A percentile compares a stretch with the other conserved stretches of the same genome.
phyloP scores from a whole-genome alignment of 2,329 filamentous ascomycete species.

The Fusarium pininemorale region DNA sequence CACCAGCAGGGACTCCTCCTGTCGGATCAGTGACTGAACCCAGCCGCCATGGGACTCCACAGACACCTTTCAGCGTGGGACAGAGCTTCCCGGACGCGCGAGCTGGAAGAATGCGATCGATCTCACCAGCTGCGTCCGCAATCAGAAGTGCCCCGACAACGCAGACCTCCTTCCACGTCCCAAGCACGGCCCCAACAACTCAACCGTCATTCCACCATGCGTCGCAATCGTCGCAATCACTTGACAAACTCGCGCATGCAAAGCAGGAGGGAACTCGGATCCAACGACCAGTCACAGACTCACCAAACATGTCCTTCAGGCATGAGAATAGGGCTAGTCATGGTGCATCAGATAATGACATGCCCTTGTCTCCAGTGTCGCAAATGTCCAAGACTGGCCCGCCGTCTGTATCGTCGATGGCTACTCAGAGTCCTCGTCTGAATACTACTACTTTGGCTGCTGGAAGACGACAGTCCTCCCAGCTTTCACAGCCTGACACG shows the following conservation, averaged over 20 bases:
- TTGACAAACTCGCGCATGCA: conserved; percentile 30
- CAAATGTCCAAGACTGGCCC: conserved; percentile 36
- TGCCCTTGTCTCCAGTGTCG: conserved; percentile 39
- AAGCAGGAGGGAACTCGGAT: conserved; percentile 9
- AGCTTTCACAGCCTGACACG: conserved; percentile 18
- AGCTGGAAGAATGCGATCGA: conserved; percentile 23
- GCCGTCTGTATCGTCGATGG: conserved; percentile 39
- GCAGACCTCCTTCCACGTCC: conserved; percentile 25
- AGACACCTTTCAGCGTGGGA: conserved; percentile 20
- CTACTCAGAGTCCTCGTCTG: conserved; percentile 39
- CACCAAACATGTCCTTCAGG: conserved; percentile 26
- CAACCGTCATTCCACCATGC: conserved; percentile 23
- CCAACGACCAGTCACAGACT: conserved; percentile 25
- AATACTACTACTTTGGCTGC: conserved; percentile 13
- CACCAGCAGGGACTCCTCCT: conserved; percentile 26
- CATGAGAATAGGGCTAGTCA: conserved; percentile 15
- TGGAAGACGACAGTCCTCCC: conserved; percentile 25
- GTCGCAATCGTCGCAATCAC: conserved; percentile 26
- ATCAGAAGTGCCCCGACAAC: conserved; percentile 20
- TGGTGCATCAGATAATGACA: conserved; percentile 1
- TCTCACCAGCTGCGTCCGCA: conserved; percentile 25
- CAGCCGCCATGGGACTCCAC: conserved; percentile 26
- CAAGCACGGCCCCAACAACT: conserved; percentile 25
- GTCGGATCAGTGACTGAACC: background rate
- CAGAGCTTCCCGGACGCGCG: conserved; percentile 7